These are phyloP conservation scores for Gentiana dahurica DNA, from an alignment of 257 asterid species.

Conservation along the genomic window DNA sequence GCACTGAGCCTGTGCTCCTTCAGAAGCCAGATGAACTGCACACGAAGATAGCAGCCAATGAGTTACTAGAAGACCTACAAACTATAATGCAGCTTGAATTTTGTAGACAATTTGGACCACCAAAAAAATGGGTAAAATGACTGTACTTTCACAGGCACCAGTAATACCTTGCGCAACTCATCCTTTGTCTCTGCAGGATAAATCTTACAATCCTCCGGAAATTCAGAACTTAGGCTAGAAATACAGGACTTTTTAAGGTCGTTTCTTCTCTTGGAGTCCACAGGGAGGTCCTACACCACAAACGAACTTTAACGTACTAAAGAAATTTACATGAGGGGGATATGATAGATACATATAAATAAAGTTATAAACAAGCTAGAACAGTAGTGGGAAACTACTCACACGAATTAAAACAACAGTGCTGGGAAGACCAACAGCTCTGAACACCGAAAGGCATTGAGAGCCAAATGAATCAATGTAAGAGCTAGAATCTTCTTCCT, in stretches of 20 bases:
- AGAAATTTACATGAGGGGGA: not conserved
- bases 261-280: constrained; percentile 51
- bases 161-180: constrained; percentile 74
- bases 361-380: constrained; percentile 2
- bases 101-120: no score
- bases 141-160: not conserved
- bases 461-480: constrained; percentile 87
- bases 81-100: no score
- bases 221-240: constrained; percentile 64
- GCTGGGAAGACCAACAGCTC: constrained; percentile 89
- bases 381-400: constrained; percentile 16
- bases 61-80: not conserved
- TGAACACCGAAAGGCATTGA: constrained; percentile 79
- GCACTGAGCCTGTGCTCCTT: constrained; percentile 75
- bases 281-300: constrained; percentile 58
- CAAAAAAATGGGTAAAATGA: no score
- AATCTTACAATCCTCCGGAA: constrained; percentile 90
- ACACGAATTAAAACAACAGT: constrained; percentile 88
- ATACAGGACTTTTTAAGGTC: constrained; percentile 61
- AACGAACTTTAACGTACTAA: constrained; percentile 5
- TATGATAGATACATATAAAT: not conserved
- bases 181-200: constrained; percentile 77
- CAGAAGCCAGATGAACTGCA: constrained; percentile 66
- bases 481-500: constrained; percentile 27
- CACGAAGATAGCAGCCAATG: constrained; percentile 11